A percentile compares a stretch with the other conserved stretches of the same genome.
Evolutionary conservation across 163 green algal genomes (phyloP).

Genomic region (Prototheca cutis): DNA sequence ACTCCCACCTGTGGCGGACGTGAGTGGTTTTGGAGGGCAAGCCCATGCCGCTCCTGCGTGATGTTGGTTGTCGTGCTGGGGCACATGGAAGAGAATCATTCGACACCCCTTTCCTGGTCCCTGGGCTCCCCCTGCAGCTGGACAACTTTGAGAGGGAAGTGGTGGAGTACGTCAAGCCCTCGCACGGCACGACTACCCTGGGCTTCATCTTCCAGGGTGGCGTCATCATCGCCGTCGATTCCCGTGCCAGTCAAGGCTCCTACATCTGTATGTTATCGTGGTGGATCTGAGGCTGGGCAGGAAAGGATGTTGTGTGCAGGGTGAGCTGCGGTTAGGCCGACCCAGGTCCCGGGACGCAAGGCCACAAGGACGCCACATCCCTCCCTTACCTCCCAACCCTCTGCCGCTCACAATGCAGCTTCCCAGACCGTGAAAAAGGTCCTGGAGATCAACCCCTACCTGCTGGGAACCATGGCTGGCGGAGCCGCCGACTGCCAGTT

Average conservation of each 20-base stretch:
- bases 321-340: too few species aligned
- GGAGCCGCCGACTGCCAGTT: constrained; percentile 98
- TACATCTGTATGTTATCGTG: constrained; percentile 81
- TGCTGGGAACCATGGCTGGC: constrained; percentile 99
- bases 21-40: too few species aligned
- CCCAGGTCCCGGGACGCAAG: too few species aligned
- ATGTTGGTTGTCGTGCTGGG: not conserved
- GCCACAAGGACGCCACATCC: not conserved
- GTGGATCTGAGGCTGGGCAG: too few species aligned
- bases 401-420: constrained; percentile 33
- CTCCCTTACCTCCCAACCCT: not conserved
- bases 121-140: constrained; percentile 69
- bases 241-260: constrained; percentile 84
- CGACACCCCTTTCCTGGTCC: not conserved
- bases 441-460: constrained; percentile 98
- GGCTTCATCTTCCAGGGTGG: constrained; percentile 96
- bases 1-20: constrained; percentile 42
- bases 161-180: constrained; percentile 91
- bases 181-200: constrained; percentile 96
- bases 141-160: constrained; percentile 89
- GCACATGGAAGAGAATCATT: not conserved
- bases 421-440: constrained; percentile 98
- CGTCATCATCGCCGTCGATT: constrained; percentile 97
- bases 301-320: too few species aligned
- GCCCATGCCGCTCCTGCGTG: not conserved